Percentiles rank a stretch among this genome's conserved stretches.
Conservation (phyloP, 345 rosid genomes). For the Tarenaya hassleriana region DNA sequence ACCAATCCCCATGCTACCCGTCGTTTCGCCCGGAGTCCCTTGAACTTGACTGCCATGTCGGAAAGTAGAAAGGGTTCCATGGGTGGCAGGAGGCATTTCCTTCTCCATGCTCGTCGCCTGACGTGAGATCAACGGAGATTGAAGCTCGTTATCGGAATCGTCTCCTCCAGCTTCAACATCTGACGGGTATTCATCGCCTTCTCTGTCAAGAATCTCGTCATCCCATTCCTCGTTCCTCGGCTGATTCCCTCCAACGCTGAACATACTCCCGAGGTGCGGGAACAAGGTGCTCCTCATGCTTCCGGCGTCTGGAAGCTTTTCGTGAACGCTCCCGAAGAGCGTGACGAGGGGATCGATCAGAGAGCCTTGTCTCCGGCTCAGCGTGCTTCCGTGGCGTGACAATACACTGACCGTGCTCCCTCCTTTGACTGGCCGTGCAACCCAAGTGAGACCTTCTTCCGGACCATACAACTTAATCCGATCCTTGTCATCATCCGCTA, state of each 20-base stretch:
- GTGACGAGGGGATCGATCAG: constrained; percentile 87
- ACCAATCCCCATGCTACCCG: constrained; percentile 65
- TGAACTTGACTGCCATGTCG: constrained; percentile 57
- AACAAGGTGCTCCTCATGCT: constrained; percentile 90
- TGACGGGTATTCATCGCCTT: constrained; percentile 64
- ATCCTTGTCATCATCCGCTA: constrained; percentile 61
- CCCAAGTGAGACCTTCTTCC: constrained; percentile 76
- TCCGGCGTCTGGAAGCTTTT: constrained; percentile 68
- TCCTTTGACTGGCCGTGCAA: constrained; percentile 77
- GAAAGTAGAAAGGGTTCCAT: constrained; percentile 47
- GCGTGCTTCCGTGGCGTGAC: constrained; percentile 68
- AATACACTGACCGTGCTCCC: constrained; percentile 53
- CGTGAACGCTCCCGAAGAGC: constrained; percentile 82
- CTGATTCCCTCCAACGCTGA: constrained; percentile 84
- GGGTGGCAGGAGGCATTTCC: constrained; percentile 43
- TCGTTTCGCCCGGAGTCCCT: constrained; percentile 49
- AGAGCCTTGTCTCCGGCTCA: constrained; percentile 34
- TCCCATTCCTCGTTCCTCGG: constrained; percentile 74
- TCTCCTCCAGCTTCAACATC: constrained; percentile 47
- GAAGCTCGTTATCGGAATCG: constrained; percentile 72
- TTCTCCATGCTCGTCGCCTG: constrained; percentile 74
- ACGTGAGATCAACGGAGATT: constrained; percentile 85
- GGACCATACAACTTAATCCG: constrained; percentile 81
- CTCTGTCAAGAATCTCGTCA: constrained; percentile 64
- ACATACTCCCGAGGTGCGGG: constrained; percentile 95